Evolutionary conservation across 306 rosid species (phyloP).

Genomic region (Amphicarpaea edgeworthii): DNA sequence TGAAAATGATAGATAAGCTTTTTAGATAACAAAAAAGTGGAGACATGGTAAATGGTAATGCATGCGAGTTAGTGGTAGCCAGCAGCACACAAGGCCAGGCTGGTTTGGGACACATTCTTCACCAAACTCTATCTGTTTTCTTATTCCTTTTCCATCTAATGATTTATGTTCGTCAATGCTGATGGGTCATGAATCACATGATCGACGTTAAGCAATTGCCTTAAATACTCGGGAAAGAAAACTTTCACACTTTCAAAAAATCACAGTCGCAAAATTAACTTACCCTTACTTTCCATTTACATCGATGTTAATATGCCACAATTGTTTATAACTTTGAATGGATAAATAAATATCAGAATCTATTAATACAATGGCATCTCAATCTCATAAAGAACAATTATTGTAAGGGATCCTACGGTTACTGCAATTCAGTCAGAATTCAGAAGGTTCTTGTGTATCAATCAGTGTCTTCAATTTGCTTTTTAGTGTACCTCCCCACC

Average conservation of each 20-base stretch:
- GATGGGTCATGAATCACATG: slow-evolving; percentile 12
- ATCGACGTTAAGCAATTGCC: too few species aligned
- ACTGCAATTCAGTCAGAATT: not conserved
- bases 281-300: too few species aligned
- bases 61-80: not conserved
- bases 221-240: too few species aligned
- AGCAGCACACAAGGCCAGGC: slow-evolving; percentile 22
- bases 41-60: not conserved
- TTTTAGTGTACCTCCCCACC: slow-evolving; percentile 29
- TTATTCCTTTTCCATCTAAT: not conserved
- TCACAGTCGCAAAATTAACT: not conserved
- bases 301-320: too few species aligned
- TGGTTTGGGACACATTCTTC: slow-evolving; percentile 27
- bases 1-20: not conserved
- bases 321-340: too few species aligned
- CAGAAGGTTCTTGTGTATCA: not conserved
- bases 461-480: slow-evolving; percentile 29
- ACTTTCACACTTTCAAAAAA: too few species aligned
- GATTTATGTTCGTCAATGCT: not conserved
- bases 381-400: not conserved
- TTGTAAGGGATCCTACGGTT: not conserved
- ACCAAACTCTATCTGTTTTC: not conserved
- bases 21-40: slow-evolving; percentile 11
- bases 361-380: not conserved
- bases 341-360: not conserved